Evolutionary conservation across 1,139 yeast species (phyloP).

Genomic region (Yamadazyma epiphylla): DNA sequence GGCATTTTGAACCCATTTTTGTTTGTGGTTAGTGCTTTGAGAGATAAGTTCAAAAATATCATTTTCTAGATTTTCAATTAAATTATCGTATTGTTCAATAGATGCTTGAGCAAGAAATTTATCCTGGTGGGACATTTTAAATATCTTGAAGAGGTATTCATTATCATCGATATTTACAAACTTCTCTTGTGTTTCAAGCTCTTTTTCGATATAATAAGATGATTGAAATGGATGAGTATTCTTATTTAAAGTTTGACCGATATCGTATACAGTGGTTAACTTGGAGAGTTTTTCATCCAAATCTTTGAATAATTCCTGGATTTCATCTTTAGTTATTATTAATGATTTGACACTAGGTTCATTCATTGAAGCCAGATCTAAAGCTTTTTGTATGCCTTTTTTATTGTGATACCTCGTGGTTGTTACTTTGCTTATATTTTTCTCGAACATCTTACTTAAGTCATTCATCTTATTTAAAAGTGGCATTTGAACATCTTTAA

Average conservation of each 20-base stretch:
- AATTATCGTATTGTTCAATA: conserved; percentile 30
- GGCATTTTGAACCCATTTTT: conserved; percentile 35
- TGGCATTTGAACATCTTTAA: conserved; percentile 33
- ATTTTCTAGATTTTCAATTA: conserved; percentile 22
- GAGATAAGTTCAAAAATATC: conserved; percentile 25
- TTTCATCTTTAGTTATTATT: conserved; percentile 18
- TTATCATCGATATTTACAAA: conserved; percentile 22
- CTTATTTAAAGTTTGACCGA: conserved; percentile 4
- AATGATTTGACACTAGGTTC: conserved; percentile 17
- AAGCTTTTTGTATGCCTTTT: conserved; percentile 5
- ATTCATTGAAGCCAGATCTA: too few relatives aligned
- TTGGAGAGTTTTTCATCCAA: conserved; percentile 11
- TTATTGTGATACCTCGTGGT: conserved; percentile 9
- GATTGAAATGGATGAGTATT: conserved; percentile 7
- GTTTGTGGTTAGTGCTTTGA: conserved; percentile 29
- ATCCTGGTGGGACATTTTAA: conserved; percentile 15
- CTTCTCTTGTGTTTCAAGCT: conserved; percentile 19
- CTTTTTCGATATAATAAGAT: conserved; percentile 20
- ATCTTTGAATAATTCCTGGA: conserved; percentile 18
- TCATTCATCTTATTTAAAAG: conserved; percentile 30
- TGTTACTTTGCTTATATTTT: conserved; percentile 13
- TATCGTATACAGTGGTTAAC: conserved; percentile 6
- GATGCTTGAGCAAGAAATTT: conserved; percentile 8
- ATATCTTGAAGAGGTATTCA: conserved; percentile 15
- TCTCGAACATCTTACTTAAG: conserved; percentile 23